Evolutionary conservation across 176 grass and related monocot genomes (phyloP).

Genomic region (Phragmites australis): DNA sequence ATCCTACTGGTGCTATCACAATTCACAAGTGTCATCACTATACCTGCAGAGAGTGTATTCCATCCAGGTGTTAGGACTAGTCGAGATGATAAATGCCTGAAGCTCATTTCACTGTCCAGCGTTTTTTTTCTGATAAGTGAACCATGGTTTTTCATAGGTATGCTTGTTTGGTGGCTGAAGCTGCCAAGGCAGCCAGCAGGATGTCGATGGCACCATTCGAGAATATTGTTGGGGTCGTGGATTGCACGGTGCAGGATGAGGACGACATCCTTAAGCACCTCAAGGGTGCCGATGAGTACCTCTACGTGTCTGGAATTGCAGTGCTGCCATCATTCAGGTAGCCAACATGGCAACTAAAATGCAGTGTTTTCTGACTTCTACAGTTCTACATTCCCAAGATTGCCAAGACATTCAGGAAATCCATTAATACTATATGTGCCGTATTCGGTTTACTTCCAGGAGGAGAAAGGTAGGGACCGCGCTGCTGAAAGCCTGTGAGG

Average conservation of each 20-base stretch:
- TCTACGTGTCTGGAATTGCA: conserved; percentile 89
- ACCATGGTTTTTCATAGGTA: conserved; percentile 53
- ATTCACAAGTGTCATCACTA: background rate
- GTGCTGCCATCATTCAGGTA: conserved; percentile 77
- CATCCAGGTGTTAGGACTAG: background rate
- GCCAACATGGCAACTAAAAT: background rate
- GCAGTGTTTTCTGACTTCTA: background rate
- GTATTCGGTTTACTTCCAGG: conserved; percentile 24
- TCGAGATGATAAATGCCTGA: background rate
- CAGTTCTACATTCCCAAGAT: background rate
- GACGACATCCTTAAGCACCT: conserved; percentile 57
- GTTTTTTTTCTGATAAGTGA: background rate
- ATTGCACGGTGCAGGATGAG: conserved; percentile 77
- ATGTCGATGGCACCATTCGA: conserved; percentile 29
- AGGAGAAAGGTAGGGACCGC: conserved; percentile 78
- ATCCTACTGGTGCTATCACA: background rate
- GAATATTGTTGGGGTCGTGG: conserved; percentile 70
- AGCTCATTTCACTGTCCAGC: background rate
- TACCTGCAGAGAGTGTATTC: background rate
- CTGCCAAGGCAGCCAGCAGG: conserved; percentile 13
- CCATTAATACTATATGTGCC: background rate
- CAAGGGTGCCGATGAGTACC: conserved; percentile 52
- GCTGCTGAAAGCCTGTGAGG: conserved; percentile 75
- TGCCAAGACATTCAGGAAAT: background rate
- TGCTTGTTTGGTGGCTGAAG: conserved; percentile 88